Conservation (phyloP, 139 green algal genomes). For the Eudorina sp. region DNA sequence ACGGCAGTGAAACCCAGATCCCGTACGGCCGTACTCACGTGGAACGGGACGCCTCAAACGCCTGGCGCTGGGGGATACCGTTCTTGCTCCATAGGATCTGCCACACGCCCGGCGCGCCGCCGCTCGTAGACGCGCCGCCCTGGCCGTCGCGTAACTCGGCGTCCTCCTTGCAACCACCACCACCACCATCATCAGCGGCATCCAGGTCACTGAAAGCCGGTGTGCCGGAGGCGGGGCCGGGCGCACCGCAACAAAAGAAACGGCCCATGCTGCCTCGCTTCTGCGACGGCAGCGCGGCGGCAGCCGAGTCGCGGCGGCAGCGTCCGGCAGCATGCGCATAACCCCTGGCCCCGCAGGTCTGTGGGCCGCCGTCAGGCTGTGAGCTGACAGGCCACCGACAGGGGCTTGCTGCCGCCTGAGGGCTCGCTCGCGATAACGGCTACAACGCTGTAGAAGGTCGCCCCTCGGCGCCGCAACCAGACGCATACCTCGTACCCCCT, state of each 20-base stretch:
- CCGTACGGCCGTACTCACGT: conserved; percentile 51
- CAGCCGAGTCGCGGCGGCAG: not conserved
- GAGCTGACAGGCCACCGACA: too few relatives aligned
- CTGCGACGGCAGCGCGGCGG: conserved; percentile 30
- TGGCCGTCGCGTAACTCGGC: not conserved
- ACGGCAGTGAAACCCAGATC: too few relatives aligned
- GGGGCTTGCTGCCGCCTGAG: too few relatives aligned
- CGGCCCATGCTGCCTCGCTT: not conserved
- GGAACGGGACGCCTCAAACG: conserved; percentile 43
- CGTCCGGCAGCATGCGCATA: too few relatives aligned
- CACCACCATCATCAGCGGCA: not conserved
- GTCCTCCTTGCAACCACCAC: conserved; percentile 34
- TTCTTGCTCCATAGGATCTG: conserved; percentile 54
- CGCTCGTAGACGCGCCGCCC: conserved; percentile 14
- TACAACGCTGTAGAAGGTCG: too few relatives aligned
- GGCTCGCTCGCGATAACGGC: too few relatives aligned
- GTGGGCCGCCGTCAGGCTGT: not conserved
- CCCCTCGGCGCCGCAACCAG: too few relatives aligned
- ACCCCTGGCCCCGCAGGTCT: too few relatives aligned
- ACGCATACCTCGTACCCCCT: too few relatives aligned
- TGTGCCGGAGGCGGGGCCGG: not conserved
- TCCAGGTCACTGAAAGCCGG: conserved; percentile 22
- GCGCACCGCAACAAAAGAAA: conserved; percentile 42
- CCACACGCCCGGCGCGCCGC: conserved; percentile 41
- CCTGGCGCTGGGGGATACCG: conserved; percentile 41